These are phyloP conservation scores for Botrytis hyacinthi DNA, from an alignment of 2,329 filamentous ascomycete species.

Conservation along the genomic window DNA sequence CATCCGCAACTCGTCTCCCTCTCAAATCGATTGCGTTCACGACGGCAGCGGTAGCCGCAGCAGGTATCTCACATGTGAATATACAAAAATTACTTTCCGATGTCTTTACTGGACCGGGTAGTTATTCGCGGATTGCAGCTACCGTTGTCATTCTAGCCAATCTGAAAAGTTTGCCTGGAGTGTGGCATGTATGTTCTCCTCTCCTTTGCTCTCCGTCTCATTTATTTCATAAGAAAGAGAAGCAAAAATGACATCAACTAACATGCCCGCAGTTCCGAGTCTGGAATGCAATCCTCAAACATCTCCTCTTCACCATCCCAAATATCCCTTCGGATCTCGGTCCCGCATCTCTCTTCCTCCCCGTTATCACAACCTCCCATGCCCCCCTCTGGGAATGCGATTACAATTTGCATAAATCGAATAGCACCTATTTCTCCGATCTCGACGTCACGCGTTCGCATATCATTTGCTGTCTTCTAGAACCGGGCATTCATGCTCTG, in stretches of 20 bases:
- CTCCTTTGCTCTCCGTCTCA: neutral
- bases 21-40: conserved; percentile 34
- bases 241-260: neutral
- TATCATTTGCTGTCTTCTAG: conserved; percentile 67
- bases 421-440: conserved; percentile 69
- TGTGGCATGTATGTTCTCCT: conserved; percentile 55
- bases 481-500: conserved; percentile 54
- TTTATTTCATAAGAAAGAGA: neutral
- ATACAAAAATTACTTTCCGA: conserved; percentile 27
- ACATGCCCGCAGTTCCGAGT: conserved; percentile 44
- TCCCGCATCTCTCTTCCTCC: conserved; percentile 54
- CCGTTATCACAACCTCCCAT: conserved; percentile 57
- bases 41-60: conserved; percentile 26
- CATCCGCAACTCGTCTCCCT: conserved; percentile 36
- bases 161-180: conserved; percentile 56
- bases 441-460: conserved; percentile 75
- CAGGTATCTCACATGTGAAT: conserved; percentile 31
- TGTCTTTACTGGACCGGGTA: conserved; percentile 37
- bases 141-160: conserved; percentile 49
- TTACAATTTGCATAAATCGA: conserved; percentile 72
- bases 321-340: conserved; percentile 38
- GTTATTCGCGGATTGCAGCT: conserved; percentile 34
- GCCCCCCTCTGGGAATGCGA: conserved; percentile 64
- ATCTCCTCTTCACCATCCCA: conserved; percentile 44
- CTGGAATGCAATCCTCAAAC: conserved; percentile 46